phyloP scores from a whole-genome alignment of 768 basidiomycete species.

The Boletus sensibilis region DNA sequence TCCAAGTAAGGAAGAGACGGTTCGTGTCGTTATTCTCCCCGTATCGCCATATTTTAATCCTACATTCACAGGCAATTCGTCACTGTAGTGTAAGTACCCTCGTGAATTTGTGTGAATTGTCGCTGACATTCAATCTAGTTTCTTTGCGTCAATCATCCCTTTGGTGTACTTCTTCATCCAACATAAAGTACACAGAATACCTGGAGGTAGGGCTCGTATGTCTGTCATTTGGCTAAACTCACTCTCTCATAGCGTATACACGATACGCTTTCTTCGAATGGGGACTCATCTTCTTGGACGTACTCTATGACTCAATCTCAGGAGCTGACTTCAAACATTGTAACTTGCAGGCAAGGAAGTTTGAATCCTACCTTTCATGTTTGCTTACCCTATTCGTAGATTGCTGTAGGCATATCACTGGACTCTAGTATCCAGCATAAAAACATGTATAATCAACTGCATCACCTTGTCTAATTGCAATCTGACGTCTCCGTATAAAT shows the following conservation, averaged over 20 bases:
- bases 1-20: conserved; percentile 51
- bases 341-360: conserved; percentile 48
- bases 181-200: conserved; percentile 76
- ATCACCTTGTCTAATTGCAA: conserved; percentile 35
- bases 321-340: conserved; percentile 57
- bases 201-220: conserved; percentile 59
- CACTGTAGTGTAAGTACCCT: conserved; percentile 42
- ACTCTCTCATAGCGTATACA: conserved; percentile 65
- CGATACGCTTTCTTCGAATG: conserved; percentile 87
- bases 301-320: conserved; percentile 68
- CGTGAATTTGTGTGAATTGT: not conserved
- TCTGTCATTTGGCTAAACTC: not conserved
- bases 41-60: not conserved
- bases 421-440: conserved; percentile 23
- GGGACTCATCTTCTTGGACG: conserved; percentile 72
- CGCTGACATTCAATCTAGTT: conserved; percentile 42
- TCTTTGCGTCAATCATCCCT: conserved; percentile 68
- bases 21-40: conserved; percentile 27
- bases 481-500: conserved; percentile 25
- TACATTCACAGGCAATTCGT: conserved; percentile 45
- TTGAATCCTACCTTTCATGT: not conserved
- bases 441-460: conserved; percentile 47
- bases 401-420: conserved; percentile 30
- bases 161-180: conserved; percentile 83
- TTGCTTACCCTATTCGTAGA: conserved; percentile 8